These are phyloP conservation scores for Hypoxylon sp. DNA, from an alignment of 2,329 filamentous ascomycete species.

Conservation along the genomic window DNA sequence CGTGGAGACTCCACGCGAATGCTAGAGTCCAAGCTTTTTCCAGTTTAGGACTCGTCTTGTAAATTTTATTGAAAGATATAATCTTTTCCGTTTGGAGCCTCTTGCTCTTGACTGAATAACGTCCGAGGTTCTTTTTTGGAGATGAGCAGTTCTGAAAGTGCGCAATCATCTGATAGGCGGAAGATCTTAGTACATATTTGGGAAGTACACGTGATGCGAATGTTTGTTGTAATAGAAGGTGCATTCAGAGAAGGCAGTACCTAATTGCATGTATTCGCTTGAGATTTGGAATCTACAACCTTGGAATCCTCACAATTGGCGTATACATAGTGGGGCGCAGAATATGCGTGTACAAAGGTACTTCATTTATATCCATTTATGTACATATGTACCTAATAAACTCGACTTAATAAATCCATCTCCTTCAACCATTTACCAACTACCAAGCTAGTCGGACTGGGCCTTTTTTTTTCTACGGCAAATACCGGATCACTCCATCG, in stretches of 20 bases:
- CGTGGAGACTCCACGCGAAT: slow-evolving; percentile 44
- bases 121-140: neutral
- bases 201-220: slow-evolving; percentile 16
- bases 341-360: slow-evolving; percentile 3
- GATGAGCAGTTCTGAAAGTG: neutral
- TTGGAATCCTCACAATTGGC: slow-evolving; percentile 7
- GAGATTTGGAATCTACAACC: slow-evolving; percentile 40
- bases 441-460: slow-evolving; percentile 24
- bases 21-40: slow-evolving; percentile 30
- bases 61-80: slow-evolving; percentile 20
- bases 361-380: slow-evolving; percentile 26
- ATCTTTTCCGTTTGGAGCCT: slow-evolving; percentile 16
- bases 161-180: slow-evolving; percentile 3
- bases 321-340: slow-evolving; percentile 4
- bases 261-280: slow-evolving; percentile 6
- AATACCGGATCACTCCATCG: slow-evolving; percentile 18
- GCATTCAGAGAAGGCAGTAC: slow-evolving; percentile 4
- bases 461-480: slow-evolving; percentile 19
- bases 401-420: slow-evolving; percentile 16
- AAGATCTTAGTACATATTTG: slow-evolving; percentile 11
- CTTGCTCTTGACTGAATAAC: slow-evolving; percentile 8
- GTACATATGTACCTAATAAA: slow-evolving; percentile 10
- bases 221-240: slow-evolving; percentile 9
- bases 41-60: slow-evolving; percentile 26
- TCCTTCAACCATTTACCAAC: slow-evolving; percentile 17